Conservation (phyloP, 2,329 filamentous ascomycete genomes). For the Penicillium fuscoglaucum region DNA sequence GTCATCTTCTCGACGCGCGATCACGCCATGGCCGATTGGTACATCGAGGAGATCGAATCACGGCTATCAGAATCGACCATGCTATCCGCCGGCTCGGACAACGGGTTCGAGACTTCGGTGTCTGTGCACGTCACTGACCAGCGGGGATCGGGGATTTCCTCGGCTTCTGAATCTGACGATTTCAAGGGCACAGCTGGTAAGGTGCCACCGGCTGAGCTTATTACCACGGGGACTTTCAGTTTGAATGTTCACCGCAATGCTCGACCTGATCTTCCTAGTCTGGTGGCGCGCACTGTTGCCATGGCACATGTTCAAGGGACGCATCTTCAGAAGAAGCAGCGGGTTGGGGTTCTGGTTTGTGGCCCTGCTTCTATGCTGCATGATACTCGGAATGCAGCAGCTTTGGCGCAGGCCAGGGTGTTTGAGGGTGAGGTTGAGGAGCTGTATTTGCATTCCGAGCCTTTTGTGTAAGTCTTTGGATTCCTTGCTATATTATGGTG, state of each 20-base stretch:
- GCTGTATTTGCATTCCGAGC: conserved; percentile 50
- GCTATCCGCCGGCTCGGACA: conserved; percentile 10
- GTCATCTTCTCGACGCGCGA: conserved; percentile 27
- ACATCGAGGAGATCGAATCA: conserved; percentile 23
- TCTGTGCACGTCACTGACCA: conserved; percentile 27
- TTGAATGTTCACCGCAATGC: conserved; percentile 25
- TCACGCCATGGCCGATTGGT: conserved; percentile 27
- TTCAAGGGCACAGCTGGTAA: conserved; percentile 11
- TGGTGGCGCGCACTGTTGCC: conserved; percentile 24
- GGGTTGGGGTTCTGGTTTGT: conserved; percentile 43
- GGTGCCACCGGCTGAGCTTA: conserved; percentile 15
- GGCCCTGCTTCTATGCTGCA: conserved; percentile 50
- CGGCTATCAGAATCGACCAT: conserved; percentile 22
- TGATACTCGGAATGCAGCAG: conserved; percentile 50
- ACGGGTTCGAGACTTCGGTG: conserved; percentile 23
- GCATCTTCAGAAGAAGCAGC: conserved; percentile 14
- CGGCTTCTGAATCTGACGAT: conserved; percentile 5
- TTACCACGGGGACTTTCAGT: conserved; percentile 22
- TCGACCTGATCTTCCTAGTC: conserved; percentile 38
- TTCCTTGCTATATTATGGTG: background rate
- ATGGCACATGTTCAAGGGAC: conserved; percentile 10
- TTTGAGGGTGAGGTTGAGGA: conserved; percentile 36
- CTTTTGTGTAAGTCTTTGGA: conserved; percentile 45
- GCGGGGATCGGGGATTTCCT: conserved; percentile 9
- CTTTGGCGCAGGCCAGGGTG: conserved; percentile 41